Conservation (phyloP, 108 stramenopile species). For the Asterionellopsis glacialis region DNA sequence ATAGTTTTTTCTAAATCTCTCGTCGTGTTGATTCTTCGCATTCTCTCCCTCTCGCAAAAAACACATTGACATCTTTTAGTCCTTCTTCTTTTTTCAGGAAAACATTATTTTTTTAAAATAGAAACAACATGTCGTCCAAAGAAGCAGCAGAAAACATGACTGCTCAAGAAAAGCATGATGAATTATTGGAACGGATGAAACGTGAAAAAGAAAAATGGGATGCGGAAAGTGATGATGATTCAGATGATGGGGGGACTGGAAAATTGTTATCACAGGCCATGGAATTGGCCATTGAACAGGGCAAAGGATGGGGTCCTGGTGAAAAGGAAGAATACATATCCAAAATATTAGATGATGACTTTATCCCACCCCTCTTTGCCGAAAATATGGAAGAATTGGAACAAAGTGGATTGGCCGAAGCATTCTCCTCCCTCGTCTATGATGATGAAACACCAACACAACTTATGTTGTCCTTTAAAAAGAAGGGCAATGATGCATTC, state of each 20-base stretch:
- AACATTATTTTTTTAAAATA: background rate
- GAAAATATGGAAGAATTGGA: slow-evolving; percentile 65
- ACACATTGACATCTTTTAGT: background rate
- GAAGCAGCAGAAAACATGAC: background rate
- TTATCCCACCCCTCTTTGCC: slow-evolving; percentile 84
- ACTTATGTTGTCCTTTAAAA: slow-evolving; percentile 66
- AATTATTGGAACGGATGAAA: slow-evolving; percentile 57
- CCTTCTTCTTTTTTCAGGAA: slow-evolving; percentile 3
- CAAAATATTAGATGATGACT: slow-evolving; percentile 79
- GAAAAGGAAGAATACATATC: slow-evolving; percentile 82
- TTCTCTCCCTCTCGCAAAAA: too few species aligned
- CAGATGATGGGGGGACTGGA: slow-evolving; percentile 1
- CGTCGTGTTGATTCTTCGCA: too few species aligned
- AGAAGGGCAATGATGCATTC: slow-evolving; percentile 76
- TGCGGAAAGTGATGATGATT: slow-evolving; percentile 53
- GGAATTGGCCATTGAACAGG: slow-evolving; percentile 73
- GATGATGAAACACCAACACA: slow-evolving; percentile 66
- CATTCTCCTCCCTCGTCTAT: slow-evolving; percentile 68
- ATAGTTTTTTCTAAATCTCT: too few species aligned
- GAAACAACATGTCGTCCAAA: background rate
- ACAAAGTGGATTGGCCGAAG: slow-evolving; percentile 66
- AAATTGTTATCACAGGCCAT: slow-evolving; percentile 83
- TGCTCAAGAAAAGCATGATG: slow-evolving; percentile 24
- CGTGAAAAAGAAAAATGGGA: slow-evolving; percentile 56
- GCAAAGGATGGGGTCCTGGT: slow-evolving; percentile 82